These are phyloP conservation scores for Solanum sejunctum DNA, from an alignment of 257 asterid genomes.

Conservation along the genomic window DNA sequence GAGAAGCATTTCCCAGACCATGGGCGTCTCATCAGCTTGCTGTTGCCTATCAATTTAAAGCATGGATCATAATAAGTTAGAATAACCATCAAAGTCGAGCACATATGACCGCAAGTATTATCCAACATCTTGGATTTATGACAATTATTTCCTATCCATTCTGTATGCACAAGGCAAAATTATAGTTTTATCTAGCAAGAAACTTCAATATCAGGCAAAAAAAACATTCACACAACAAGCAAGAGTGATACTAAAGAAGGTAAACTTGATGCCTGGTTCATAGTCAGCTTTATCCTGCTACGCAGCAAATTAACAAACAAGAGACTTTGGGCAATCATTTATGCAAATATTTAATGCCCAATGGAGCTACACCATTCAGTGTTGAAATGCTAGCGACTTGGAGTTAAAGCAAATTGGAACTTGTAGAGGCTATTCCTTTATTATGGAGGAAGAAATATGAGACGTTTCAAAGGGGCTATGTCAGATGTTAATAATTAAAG, in stretches of 20 bases:
- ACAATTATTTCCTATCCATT: background rate
- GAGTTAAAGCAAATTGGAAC: background rate
- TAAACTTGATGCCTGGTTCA: background rate
- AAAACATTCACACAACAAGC: background rate
- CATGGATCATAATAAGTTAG: background rate
- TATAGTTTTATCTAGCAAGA: background rate
- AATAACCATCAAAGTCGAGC: background rate
- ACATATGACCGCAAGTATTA: background rate
- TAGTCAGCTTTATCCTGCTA: background rate
- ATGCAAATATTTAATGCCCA: background rate
- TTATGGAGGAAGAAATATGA: background rate
- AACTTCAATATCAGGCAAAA: background rate
- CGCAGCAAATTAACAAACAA: background rate
- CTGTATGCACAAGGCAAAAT: background rate
- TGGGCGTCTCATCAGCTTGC: slow-evolving; percentile 95
- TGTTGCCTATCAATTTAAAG: slow-evolving; percentile 51
- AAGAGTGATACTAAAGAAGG: background rate
- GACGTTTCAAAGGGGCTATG: background rate
- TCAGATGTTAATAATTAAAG: background rate
- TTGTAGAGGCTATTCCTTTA: background rate
- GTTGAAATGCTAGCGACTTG: background rate
- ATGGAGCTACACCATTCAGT: background rate
- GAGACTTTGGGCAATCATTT: background rate
- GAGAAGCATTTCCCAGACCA: slow-evolving; percentile 99
- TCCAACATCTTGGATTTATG: background rate